phyloP scores from a whole-genome alignment of 2,329 filamentous ascomycete genomes.

The Chalaropsis ovoidea region DNA sequence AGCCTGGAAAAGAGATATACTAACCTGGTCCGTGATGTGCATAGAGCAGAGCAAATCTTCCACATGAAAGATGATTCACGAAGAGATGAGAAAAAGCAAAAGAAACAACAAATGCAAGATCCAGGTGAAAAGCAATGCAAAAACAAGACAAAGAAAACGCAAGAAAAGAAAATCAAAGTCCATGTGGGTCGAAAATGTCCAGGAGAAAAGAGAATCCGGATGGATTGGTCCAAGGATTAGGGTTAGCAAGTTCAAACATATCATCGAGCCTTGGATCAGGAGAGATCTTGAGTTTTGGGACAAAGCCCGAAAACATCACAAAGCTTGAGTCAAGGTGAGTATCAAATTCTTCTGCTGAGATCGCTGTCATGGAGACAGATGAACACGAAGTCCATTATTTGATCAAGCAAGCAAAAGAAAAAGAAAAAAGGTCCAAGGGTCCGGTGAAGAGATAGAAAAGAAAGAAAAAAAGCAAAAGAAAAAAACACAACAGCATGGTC shows the following conservation, averaged over 20 bases:
- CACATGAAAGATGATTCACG: conserved; percentile 18
- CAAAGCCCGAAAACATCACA: background rate
- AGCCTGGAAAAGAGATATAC: background rate
- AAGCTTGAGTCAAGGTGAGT: background rate
- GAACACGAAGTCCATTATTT: background rate
- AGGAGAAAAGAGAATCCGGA: background rate
- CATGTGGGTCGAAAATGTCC: background rate
- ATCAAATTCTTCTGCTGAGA: background rate
- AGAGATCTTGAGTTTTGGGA: background rate
- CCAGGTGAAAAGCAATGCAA: too few relatives aligned
- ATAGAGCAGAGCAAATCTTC: background rate
- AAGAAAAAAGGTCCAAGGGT: background rate
- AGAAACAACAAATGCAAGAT: background rate
- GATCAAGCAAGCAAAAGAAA: background rate
- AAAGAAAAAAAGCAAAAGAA: background rate
- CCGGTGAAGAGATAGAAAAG: background rate
- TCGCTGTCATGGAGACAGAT: background rate
- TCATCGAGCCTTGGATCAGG: background rate
- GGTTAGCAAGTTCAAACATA: background rate
- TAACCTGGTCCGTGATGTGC: conserved; percentile 22
- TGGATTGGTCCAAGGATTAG: conserved; percentile 6
- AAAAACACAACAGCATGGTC: background rate
- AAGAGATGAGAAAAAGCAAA: background rate
- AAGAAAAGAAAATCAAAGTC: conserved; percentile 13
- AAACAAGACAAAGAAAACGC: conserved; percentile 2